Base-by-base conservation (phyloP, 768 basidiomycete species). In the Albatrellus ellisii region DNA sequence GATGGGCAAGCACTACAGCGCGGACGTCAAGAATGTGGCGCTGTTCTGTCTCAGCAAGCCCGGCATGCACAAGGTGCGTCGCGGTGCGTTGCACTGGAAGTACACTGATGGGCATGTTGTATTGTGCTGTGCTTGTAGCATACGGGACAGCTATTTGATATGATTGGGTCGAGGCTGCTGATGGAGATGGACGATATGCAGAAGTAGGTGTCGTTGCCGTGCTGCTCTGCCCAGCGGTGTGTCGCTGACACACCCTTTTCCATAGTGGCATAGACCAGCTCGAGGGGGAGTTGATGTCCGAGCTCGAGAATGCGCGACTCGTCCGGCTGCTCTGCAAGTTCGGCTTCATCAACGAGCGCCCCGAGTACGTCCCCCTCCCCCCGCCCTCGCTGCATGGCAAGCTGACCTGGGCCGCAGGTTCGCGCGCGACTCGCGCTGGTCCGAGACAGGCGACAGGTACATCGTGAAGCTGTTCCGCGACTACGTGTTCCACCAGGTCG, bases 271-370 rank as follows among this genome's bases (percentile, higher is more conserved):
- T 70, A 11, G 95, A 99, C 54, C 66, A 72, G 25, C 63, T 97
- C 14, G 91, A 98, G 57, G 67, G 70, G 12, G 86, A 97, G 51
- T 67, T 98, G 26, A 69, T 79, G 62, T 72, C 79, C 29, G 94
- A 98, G 57, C 68, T 98, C 17, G 95, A 98, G 65, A 98, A 99
- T 54, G 90, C 84, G 0, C 71, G 95, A 21, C 67, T 98, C 8
- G 84, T 97, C 24, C 71, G 95, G 36, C 61, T 98, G 38, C 64
- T 98, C 46, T 79, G 79, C 59, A 99, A 98, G 63, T 81, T 99
- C 52, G 90, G 90, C 0, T 98, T 99, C 61, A 97, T 99, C 65
- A 98, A 98, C 58, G 95, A 99, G 56, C 72, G 95, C n/a, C 94
- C 95, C 2, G 95, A 98, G 90, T 97, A 56, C 42, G 86, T 72